phyloP scores from a whole-genome alignment of 805 yeast species.

The Kuraishia molischiana region DNA sequence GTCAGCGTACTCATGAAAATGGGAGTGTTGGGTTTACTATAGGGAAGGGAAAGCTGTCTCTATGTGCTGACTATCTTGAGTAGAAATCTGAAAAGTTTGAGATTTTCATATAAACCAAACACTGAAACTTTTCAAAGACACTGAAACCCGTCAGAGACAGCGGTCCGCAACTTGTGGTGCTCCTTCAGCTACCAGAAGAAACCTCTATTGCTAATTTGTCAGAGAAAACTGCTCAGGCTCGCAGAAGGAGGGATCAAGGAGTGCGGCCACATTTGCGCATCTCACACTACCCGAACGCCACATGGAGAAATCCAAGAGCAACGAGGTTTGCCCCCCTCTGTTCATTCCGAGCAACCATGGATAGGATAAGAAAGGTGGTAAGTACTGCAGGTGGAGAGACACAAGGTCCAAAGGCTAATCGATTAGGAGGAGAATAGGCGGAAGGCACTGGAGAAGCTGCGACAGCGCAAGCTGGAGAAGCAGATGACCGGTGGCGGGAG shows the following conservation, averaged over 20 bases:
- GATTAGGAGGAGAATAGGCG: slow-evolving; percentile 53
- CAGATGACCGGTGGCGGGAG: neutral
- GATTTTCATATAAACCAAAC: neutral
- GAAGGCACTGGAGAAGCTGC: slow-evolving; percentile 49
- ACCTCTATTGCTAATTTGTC: too few relatives aligned
- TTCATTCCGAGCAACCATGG: slow-evolving; percentile 7
- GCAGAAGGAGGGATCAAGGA: too few relatives aligned
- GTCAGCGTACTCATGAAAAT: too few relatives aligned
- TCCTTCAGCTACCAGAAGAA: too few relatives aligned
- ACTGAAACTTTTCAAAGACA: too few relatives aligned
- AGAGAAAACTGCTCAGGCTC: too few relatives aligned
- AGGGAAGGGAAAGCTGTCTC: slow-evolving; percentile 2
- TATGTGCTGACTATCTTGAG: neutral
- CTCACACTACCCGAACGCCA: too few relatives aligned
- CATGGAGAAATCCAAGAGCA: neutral
- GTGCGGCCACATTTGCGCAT: too few relatives aligned
- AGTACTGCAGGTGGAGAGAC: slow-evolving; percentile 6
- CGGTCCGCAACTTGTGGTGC: too few relatives aligned
- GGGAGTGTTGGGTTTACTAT: slow-evolving; percentile 4
- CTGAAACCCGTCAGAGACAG: too few relatives aligned
- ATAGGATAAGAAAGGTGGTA: slow-evolving; percentile 17
- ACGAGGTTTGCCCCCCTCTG: too few relatives aligned
- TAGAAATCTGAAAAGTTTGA: neutral
- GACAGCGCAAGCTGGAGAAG: slow-evolving; percentile 24
- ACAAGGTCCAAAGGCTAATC: slow-evolving; percentile 2